Evolutionary conservation across 1,284 basidiomycete genomes (phyloP).

Genomic region (Schizopora paradoxa): DNA sequence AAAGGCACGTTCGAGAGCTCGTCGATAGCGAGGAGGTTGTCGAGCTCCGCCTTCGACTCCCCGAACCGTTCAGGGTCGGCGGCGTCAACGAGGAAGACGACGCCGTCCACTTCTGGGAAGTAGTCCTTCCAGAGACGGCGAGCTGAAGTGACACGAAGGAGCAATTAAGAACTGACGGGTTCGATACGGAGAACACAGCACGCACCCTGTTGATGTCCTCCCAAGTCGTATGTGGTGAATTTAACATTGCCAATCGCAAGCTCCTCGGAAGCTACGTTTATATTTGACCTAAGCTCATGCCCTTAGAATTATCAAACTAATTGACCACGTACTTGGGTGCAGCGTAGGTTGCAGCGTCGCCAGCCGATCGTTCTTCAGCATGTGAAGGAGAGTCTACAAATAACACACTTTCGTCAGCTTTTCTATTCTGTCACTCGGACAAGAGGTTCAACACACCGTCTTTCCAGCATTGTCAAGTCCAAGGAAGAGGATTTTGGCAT

Average conservation of each 20-base stretch:
- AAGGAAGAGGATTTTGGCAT: conserved; percentile 99
- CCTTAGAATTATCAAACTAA: conserved; percentile 11
- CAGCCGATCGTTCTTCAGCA: conserved; percentile 99
- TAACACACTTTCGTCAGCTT: conserved; percentile 6
- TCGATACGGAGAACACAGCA: conserved; percentile 14
- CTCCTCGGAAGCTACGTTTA: conserved; percentile 85
- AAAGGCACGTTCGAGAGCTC: conserved; percentile 95
- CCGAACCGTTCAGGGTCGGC: conserved; percentile 95
- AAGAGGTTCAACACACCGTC: conserved; percentile 62
- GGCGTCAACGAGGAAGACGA: conserved; percentile 97
- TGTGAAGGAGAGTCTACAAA: conserved; percentile 91
- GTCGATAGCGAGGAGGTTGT: conserved; percentile 92
- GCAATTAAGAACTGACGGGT: background rate
- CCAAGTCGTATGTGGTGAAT: conserved; percentile 98
- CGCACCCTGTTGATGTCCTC: conserved; percentile 93
- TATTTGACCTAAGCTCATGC: conserved; percentile 11
- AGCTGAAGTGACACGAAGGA: conserved; percentile 44
- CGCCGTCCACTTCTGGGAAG: conserved; percentile 99
- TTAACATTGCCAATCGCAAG: conserved; percentile 98
- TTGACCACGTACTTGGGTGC: conserved; percentile 78
- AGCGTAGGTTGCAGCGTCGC: conserved; percentile 98
- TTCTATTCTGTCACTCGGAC: too few species aligned
- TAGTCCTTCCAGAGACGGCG: conserved; percentile 99
- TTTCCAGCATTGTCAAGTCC: conserved; percentile 99
- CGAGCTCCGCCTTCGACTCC: conserved; percentile 96